Conservation (phyloP, 1,284 basidiomycete species). For the Caloboletus inedulis region DNA sequence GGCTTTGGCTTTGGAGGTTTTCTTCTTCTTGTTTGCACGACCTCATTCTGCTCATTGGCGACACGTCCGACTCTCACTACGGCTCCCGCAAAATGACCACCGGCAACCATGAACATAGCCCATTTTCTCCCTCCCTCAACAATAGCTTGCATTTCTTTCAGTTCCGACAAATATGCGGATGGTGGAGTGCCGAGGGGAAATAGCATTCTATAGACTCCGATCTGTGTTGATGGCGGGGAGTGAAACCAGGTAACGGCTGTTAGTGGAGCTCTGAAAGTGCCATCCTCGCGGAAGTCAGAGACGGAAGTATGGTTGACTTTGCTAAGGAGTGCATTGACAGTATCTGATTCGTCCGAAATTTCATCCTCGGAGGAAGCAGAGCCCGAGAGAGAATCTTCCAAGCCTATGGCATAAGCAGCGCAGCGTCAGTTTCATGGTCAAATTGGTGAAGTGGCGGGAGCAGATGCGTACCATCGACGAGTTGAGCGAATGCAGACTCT, state of each 20-base stretch:
- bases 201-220: conserved; percentile 82
- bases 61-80: conserved; percentile 69
- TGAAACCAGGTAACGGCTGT: conserved; percentile 90
- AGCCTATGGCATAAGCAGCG: conserved; percentile 41
- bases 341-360: conserved; percentile 56
- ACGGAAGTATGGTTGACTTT: conserved; percentile 51
- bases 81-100: conserved; percentile 96
- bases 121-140: conserved; percentile 72
- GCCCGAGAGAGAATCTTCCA: conserved; percentile 88
- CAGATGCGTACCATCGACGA: conserved; percentile 67
- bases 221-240: conserved; percentile 74
- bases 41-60: conserved; percentile 42
- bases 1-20: conserved; percentile 59
- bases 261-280: conserved; percentile 47
- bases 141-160: conserved; percentile 66
- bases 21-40: conserved; percentile 40
- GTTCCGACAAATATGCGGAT: conserved; percentile 48
- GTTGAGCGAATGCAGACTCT: conserved; percentile 68
- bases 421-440: not conserved
- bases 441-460: not conserved
- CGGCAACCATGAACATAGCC: conserved; percentile 95
- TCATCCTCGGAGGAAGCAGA: conserved; percentile 68
- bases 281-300: conserved; percentile 46
- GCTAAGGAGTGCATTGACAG: conserved; percentile 66
- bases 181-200: conserved; percentile 52